These are phyloP conservation scores for Sphagnum contortum DNA, from an alignment of 225 moss, liverwort and hornwort species.

Conservation along the genomic window DNA sequence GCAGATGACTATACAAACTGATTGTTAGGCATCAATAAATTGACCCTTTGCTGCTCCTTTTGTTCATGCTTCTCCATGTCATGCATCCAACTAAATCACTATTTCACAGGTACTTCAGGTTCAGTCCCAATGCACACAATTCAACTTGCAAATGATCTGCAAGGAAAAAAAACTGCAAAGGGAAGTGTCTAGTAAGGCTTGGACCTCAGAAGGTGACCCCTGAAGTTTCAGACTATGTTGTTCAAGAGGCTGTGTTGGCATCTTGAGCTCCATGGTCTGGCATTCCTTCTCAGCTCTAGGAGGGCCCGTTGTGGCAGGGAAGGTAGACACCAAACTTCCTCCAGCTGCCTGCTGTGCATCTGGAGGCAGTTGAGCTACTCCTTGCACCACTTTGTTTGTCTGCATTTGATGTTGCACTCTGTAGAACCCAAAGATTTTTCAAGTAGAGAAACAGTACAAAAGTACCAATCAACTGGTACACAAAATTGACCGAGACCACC, in stretches of 20 bases:
- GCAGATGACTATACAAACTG: too few species aligned
- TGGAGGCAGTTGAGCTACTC: constrained; percentile 13
- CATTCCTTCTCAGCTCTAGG: constrained; percentile 17
- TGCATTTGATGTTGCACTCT: constrained; percentile 2
- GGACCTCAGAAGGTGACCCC: background rate
- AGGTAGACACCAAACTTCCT: constrained; percentile 15
- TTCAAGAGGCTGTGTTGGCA: constrained; percentile 3
- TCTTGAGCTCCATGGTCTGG: constrained; percentile 19
- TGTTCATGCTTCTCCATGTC: too few species aligned
- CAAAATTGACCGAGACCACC: too few species aligned
- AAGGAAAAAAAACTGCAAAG: too few species aligned
- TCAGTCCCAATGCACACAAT: constrained; percentile 6
- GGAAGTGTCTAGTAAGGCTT: too few species aligned
- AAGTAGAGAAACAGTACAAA: background rate
- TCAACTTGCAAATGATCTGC: too few species aligned
- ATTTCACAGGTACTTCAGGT: too few species aligned
- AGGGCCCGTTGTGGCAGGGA: background rate
- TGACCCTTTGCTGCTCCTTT: too few species aligned
- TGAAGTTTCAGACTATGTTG: constrained; percentile 7
- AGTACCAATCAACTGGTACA: background rate
- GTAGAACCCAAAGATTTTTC: background rate
- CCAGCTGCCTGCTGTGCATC: constrained; percentile 7
- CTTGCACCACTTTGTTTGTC: constrained; percentile 28
- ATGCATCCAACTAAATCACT: too few species aligned
- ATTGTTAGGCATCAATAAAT: too few species aligned